Evolutionary conservation across 2,329 filamentous ascomycete genomes (phyloP), one percentile per base, ranked within the genome.

Genomic region (Chaetothyriales sp.): DNA sequence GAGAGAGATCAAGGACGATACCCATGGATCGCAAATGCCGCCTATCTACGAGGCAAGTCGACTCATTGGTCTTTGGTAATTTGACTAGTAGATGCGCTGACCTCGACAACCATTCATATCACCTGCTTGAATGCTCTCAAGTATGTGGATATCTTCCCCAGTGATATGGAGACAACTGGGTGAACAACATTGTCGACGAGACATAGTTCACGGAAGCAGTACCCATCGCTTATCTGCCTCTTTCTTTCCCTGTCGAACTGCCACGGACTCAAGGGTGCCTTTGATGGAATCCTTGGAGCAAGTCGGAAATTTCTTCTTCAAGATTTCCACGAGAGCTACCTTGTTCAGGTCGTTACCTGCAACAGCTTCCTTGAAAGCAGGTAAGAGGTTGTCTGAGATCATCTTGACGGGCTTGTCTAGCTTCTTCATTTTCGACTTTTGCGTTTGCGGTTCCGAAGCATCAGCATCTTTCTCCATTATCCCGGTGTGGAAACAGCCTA

Each of bases 271-370:
- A 18, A 92, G 68, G 0, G 84, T 89, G 49, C 79, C 76, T 61
- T 80, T 84, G 58, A 93, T 79, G 20, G 80, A 77, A 18, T 79
- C 77, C 60, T 82, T 86, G 1, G 81, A 78, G 45, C 81, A 75
- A 54, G 81, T 81, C 1, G 81, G 78, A 57, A 90, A 87, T 70
- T 79, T 74, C 62, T 83, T 81, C 65, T 87, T 86, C 53, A 93
- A 66, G 4, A 83, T 74, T 64, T 90, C 86, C 7, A 86, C 73
- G 58, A 92, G 68, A 6, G 84, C 86, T 1, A 80, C 66, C 67
- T 92, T 92, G 42, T 79, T 84, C 47, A 87, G 70, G 66, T 84
- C 77, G 55, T 78, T 83, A 18, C 80, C 83, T 47, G 80, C 67
- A n/a, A 93, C 73, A 1, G 78, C 78, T 26, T 73, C 69, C 64